Evolutionary conservation across 108 stramenopile species (phyloP).

Genomic region (Cylindrotheca closterium): DNA sequence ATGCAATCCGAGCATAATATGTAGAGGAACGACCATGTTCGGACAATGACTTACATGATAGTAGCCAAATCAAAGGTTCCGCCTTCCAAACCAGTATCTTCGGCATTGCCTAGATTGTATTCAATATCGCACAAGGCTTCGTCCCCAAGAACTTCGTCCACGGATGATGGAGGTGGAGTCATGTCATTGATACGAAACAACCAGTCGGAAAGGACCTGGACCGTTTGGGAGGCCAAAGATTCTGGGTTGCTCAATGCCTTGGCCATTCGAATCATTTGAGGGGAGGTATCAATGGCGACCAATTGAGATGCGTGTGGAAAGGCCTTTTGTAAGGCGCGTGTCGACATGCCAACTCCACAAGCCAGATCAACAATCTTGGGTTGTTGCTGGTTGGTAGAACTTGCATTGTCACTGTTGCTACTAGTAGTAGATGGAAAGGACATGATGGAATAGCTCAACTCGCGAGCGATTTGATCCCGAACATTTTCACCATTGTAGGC

Average conservation of each 20-base stretch:
- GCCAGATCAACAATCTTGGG: constrained; percentile 64
- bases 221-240: background rate
- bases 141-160: background rate
- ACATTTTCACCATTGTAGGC: constrained; percentile 78
- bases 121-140: background rate
- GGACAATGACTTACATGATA: constrained; percentile 30
- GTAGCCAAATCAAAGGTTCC: constrained; percentile 59
- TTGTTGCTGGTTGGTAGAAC: constrained; percentile 9
- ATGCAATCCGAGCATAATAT: no score
- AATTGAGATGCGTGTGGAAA: constrained; percentile 66
- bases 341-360: constrained; percentile 84
- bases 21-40: no score
- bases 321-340: constrained; percentile 61
- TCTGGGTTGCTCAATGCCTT: background rate
- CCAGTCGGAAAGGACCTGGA: background rate
- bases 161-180: background rate
- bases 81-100: constrained; percentile 50
- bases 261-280: constrained; percentile 85
- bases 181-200: background rate
- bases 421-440: background rate
- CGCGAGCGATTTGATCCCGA: constrained; percentile 19
- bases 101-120: constrained; percentile 54
- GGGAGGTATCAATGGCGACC: constrained; percentile 70
- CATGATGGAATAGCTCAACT: background rate
- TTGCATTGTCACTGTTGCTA: constrained; percentile 30